These are phyloP conservation scores for Pseudonitzschia pungens DNA, from an alignment of 108 stramenopile species.

Conservation along the genomic window DNA sequence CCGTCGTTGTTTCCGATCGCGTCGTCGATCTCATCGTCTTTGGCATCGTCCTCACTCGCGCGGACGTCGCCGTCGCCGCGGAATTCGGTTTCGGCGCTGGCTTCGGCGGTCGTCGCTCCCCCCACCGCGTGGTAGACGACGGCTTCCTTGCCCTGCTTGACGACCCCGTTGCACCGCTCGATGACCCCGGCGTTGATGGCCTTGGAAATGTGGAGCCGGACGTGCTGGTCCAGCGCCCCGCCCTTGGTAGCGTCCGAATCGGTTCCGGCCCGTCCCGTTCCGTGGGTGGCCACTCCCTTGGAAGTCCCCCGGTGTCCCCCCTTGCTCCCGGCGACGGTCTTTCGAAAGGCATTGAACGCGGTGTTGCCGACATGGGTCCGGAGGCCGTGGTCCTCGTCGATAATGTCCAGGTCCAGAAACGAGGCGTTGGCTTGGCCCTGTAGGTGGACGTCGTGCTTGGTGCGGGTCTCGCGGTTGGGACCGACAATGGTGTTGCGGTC, in stretches of 20 bases:
- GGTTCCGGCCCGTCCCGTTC: constrained; percentile 67
- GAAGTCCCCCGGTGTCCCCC: constrained; percentile 34
- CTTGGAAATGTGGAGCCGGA: constrained; percentile 57
- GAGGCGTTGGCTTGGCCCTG: constrained; percentile 59
- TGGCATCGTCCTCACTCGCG: neutral
- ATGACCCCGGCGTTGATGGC: constrained; percentile 74
- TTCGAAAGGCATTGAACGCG: constrained; percentile 63
- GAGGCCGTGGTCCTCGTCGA: constrained; percentile 20
- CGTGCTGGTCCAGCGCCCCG: constrained; percentile 68
- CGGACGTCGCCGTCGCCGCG: neutral
- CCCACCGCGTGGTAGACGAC: constrained; percentile 73
- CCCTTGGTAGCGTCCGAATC: constrained; percentile 60
- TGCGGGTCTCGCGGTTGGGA: constrained; percentile 68
- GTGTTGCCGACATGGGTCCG: constrained; percentile 42
- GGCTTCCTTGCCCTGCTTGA: constrained; percentile 86
- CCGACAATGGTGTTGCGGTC: constrained; percentile 61
- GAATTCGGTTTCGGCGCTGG: too few species aligned
- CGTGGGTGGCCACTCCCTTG: constrained; percentile 76
- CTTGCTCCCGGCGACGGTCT: constrained; percentile 27
- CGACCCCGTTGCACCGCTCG: constrained; percentile 65
- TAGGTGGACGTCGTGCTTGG: constrained; percentile 73
- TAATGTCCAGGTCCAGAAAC: constrained; percentile 35
- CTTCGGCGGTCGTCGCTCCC: too few species aligned
- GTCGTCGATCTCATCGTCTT: neutral
- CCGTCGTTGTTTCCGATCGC: constrained; percentile 19